Conservation (phyloP, 768 basidiomycete species). For the Chalciporus chontae region DNA sequence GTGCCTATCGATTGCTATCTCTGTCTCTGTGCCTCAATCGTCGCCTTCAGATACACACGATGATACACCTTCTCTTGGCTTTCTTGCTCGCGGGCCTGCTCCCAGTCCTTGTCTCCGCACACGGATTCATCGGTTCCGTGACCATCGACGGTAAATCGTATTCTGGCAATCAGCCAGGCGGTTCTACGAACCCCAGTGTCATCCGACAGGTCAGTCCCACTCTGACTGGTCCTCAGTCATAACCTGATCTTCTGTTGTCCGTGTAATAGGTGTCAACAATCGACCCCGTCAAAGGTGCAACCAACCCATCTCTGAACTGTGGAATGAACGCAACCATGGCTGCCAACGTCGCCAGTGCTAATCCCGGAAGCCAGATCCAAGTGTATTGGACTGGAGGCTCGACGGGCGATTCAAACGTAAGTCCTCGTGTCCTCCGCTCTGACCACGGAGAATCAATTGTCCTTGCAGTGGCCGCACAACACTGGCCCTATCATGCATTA, state of each 20-base stretch:
- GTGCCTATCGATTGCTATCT: constrained; percentile 5
- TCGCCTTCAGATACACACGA: neutral
- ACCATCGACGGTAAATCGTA: constrained; percentile 28
- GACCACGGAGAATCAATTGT: neutral
- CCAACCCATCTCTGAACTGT: constrained; percentile 56
- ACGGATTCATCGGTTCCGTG: constrained; percentile 30
- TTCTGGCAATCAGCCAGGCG: constrained; percentile 30
- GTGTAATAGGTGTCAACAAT: constrained; percentile 31
- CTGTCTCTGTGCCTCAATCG: neutral
- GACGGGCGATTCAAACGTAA: constrained; percentile 35
- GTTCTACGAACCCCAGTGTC: constrained; percentile 33
- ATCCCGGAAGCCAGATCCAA: constrained; percentile 52
- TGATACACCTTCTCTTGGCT: constrained; percentile 12
- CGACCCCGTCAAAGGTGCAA: constrained; percentile 52
- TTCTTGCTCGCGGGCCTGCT: constrained; percentile 12
- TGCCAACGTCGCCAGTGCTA: constrained; percentile 47
- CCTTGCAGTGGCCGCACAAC: constrained; percentile 48
- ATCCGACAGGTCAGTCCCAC: constrained; percentile 38
- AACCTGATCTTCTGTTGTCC: neutral
- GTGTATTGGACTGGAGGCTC: constrained; percentile 51
- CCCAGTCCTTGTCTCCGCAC: constrained; percentile 25
- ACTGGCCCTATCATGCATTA: constrained; percentile 73
- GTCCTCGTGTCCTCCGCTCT: constrained; percentile 4
- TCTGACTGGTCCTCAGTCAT: neutral
- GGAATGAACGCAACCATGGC: constrained; percentile 53